These are phyloP conservation scores for Fusarium graminum DNA, from an alignment of 2,329 filamentous ascomycete genomes.

Conservation along the genomic window DNA sequence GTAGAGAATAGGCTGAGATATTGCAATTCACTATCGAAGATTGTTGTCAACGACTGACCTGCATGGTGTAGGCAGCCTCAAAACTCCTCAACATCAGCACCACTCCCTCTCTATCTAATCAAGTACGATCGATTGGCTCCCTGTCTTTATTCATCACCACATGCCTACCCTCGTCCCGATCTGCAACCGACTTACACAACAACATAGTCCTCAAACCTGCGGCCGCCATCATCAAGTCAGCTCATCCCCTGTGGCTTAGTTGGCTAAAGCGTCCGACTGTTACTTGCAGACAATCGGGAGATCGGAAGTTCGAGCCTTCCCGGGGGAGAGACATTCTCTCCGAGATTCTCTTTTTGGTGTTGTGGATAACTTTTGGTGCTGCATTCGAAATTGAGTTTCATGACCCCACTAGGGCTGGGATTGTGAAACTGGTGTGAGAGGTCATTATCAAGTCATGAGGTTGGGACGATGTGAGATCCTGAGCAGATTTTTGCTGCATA, in stretches of 20 bases:
- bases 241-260: slow-evolving; percentile 46
- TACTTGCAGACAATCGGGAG: slow-evolving; percentile 48
- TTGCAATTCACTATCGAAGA: no score
- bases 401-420: slow-evolving; percentile 30
- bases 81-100: background rate
- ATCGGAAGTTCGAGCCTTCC: slow-evolving; percentile 51
- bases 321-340: slow-evolving; percentile 45
- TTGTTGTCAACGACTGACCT: no score
- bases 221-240: slow-evolving; percentile 27
- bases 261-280: slow-evolving; percentile 47
- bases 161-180: background rate
- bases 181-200: background rate
- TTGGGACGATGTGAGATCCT: background rate
- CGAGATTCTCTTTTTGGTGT: slow-evolving; percentile 18
- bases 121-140: background rate
- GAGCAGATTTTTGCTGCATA: background rate
- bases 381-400: background rate
- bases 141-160: background rate
- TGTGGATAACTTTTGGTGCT: slow-evolving; percentile 27
- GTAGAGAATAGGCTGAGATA: no score
- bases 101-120: no score
- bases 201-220: slow-evolving; percentile 3
- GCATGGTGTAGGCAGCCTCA: no score
- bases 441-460: background rate
- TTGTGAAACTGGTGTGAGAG: slow-evolving; percentile 14